Evolutionary conservation across 2,329 filamentous ascomycete species (phyloP).

Genomic region (Colletotrichum filicis): DNA sequence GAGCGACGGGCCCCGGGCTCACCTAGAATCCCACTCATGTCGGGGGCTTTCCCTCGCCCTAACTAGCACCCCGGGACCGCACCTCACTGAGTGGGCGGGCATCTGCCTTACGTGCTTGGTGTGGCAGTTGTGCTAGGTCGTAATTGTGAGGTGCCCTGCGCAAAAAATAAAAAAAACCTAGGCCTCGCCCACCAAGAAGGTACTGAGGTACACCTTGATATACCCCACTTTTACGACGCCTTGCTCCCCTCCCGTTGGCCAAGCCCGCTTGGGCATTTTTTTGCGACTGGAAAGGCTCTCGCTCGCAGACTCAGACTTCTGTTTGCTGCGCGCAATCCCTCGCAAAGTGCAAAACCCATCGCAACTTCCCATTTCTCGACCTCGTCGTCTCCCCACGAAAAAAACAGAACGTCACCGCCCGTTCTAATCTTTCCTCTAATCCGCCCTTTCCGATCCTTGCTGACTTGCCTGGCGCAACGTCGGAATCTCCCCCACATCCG

Average conservation of each 20-base stretch:
- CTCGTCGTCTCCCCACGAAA: background rate
- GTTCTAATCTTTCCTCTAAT: conserved; percentile 6
- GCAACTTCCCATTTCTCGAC: conserved; percentile 30
- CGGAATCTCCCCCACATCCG: conserved; percentile 31
- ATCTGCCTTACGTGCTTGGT: conserved; percentile 11
- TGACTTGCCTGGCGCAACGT: conserved; percentile 54
- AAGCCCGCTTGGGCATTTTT: conserved; percentile 37
- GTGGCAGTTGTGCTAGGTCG: conserved; percentile 5
- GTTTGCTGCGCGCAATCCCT: conserved; percentile 29
- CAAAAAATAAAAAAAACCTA: conserved; percentile 9
- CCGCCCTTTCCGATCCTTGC: conserved; percentile 34
- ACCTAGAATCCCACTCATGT: background rate
- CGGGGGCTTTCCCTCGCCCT: conserved; percentile 4
- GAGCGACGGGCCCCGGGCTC: background rate
- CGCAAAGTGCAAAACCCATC: conserved; percentile 31
- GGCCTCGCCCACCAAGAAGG: background rate
- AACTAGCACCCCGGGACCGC: background rate
- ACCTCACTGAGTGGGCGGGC: background rate
- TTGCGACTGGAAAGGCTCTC: conserved; percentile 34
- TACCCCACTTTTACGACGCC: conserved; percentile 16
- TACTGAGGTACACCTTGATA: background rate
- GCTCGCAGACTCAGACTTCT: background rate
- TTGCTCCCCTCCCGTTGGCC: conserved; percentile 22
- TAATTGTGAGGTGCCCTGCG: background rate
- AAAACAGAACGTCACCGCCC: conserved; percentile 26